Conservation (phyloP, 805 yeast species). For the Myxozyma geophila region DNA sequence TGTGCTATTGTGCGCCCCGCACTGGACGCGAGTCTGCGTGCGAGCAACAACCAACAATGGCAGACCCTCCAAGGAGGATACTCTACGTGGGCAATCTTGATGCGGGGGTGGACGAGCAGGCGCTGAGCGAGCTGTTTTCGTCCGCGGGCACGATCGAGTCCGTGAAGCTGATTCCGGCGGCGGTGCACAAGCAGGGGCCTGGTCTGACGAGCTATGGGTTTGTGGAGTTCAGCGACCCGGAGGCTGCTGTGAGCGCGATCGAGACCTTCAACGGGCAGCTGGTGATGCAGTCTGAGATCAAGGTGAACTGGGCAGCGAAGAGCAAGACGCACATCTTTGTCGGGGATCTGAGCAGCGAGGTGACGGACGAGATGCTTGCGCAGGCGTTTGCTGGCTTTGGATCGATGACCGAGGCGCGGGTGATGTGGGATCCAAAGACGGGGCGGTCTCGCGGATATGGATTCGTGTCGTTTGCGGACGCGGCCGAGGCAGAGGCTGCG, state of each 20-base stretch:
- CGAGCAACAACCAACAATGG: too few relatives aligned
- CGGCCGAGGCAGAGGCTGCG: conserved; percentile 74
- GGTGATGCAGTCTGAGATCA: conserved; percentile 60
- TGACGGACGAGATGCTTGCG: conserved; percentile 73
- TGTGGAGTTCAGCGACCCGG: conserved; percentile 67
- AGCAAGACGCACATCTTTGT: conserved; percentile 64
- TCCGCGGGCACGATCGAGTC: conserved; percentile 64
- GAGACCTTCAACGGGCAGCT: conserved; percentile 61
- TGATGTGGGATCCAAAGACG: conserved; percentile 95
- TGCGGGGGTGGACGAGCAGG: conserved; percentile 65
- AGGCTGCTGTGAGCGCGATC: conserved; percentile 66
- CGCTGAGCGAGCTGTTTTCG: conserved; percentile 64
- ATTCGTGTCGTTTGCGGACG: conserved; percentile 73
- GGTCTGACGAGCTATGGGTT: conserved; percentile 78
- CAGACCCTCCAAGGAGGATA: conserved; percentile 49
- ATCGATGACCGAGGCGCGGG: conserved; percentile 79
- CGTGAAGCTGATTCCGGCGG: conserved; percentile 71
- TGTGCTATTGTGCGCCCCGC: background rate
- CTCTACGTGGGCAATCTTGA: conserved; percentile 72
- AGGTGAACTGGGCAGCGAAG: conserved; percentile 83
- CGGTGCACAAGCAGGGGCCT: conserved; percentile 60
- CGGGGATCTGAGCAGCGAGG: conserved; percentile 82
- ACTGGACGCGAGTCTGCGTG: too few relatives aligned
- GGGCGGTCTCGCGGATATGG: conserved; percentile 72
- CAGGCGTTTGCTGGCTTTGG: conserved; percentile 61